Evolutionary conservation across 2,329 filamentous ascomycete genomes (phyloP).

Genomic region (Colletotrichum cuscutae): DNA sequence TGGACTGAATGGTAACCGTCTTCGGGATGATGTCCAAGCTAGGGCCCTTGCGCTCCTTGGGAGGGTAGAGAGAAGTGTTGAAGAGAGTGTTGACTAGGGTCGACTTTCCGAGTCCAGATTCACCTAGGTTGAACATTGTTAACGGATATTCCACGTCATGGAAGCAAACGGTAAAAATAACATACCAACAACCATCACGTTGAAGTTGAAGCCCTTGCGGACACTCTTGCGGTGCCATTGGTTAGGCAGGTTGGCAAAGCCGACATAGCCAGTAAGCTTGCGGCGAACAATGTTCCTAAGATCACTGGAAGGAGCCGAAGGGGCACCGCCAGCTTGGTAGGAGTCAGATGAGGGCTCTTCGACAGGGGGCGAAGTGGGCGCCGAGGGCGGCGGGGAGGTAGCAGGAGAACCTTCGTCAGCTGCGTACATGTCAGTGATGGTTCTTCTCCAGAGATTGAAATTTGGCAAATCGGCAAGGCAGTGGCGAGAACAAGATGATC

Average conservation of each 20-base stretch:
- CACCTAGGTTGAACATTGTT: conserved; percentile 68
- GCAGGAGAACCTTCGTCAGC: conserved; percentile 54
- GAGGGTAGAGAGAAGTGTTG: conserved; percentile 98
- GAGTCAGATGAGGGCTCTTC: conserved; percentile 50
- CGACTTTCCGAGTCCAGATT: conserved; percentile 99
- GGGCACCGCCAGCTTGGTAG: conserved; percentile 41
- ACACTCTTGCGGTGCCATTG: conserved; percentile 99
- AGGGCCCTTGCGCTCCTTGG: conserved; percentile 97
- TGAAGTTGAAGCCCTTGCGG: conserved; percentile 99
- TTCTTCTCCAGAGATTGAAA: conserved; percentile 35
- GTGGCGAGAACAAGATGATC: conserved; percentile 21
- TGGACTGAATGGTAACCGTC: conserved; percentile 94
- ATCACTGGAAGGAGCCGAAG: conserved; percentile 66
- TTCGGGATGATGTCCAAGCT: conserved; percentile 99
- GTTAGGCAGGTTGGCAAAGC: conserved; percentile 98
- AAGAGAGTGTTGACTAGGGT: conserved; percentile 99
- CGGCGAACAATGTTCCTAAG: conserved; percentile 96
- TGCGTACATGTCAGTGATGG: conserved; percentile 51
- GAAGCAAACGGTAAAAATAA: conserved; percentile 40
- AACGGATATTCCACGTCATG: conserved; percentile 1
- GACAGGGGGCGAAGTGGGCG: conserved; percentile 52
- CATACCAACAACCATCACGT: conserved; percentile 99
- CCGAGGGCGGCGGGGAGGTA: conserved; percentile 52
- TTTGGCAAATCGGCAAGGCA: conserved; percentile 5
- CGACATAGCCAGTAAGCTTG: conserved; percentile 98